Base-by-base conservation (phyloP, 2,329 filamentous ascomycete genomes). In the Pyrenochaeta sp. region DNA sequence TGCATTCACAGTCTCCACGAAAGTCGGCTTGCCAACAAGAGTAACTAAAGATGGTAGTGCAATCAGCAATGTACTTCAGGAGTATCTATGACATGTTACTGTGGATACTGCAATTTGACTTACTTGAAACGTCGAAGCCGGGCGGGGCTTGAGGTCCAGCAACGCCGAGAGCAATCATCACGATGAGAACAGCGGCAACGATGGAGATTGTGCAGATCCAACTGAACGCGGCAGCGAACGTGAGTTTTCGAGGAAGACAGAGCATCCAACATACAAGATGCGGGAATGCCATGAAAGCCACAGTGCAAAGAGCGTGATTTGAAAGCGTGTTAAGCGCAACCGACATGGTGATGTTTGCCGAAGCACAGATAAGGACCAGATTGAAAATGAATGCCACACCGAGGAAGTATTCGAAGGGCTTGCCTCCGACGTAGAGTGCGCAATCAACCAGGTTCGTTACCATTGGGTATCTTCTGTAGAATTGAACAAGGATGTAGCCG, bases 321-420 rank as follows among this genome's bases (percentile, higher is more conserved):
- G 86, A 85, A 35, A 90, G 77, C 46, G 82, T 85, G 63, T 86
- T 86, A 69, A 90, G 84, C 63, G 87, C 87, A 61, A 90, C 87
- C 37, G 82, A 66, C 58, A 70, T 60, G 7, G 67, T 70, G 31
- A 70, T 69, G 33, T 70, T 70, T 10, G 63, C 67, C 15, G 61
- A 66, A 29, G 66, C 60, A 44, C 67, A 70, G 18, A 70, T 69
- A n/a, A 70, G 58, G 0, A 68, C 61, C 17, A 70, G 53, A 36
- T 70, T 68, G 48, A 70, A 59, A 6, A 70, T 44, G 41, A 70
- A 70, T 0, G 61, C 66, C 6, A 64, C 43, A 5, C 58, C 66
- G 17, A 70, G 61, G 45, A 66, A 68, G 23, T 54, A 55, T 45
- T 68, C 67, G 41, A 70, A 69, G 1, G 62, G 59, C 49, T 64